Evolutionary conservation across 805 yeast genomes (phyloP), one percentile per base, ranked within the genome.

Genomic region (Saccharomycopsis oosterbeekiorum): DNA sequence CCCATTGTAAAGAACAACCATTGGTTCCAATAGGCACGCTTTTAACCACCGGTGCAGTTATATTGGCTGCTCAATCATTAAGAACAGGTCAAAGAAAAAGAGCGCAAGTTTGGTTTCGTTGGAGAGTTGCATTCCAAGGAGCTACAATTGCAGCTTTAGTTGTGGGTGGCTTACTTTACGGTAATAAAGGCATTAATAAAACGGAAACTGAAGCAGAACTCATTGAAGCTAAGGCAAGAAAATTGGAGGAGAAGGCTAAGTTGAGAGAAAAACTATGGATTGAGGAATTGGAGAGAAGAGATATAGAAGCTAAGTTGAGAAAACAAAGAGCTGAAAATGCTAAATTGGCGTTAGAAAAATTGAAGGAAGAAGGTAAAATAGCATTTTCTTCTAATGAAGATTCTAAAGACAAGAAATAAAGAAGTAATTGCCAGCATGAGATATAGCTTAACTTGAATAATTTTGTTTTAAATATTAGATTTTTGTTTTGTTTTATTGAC

Each of bases 211-310:
- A 61, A n/a, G 55, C 58, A n/a, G 71, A 69, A 53, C 77, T 78
- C 58, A 77, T 76, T 66, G 75, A 78, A 64, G 70, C 83, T 6
- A 80, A 80, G 59, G 93, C 89, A 66, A 93, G 88, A 39, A 70
- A 77, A 65, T 76, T 88, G 67, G 76, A 83, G 59, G 88, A 85
- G 67, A 88, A 89, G 81, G 96, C 97, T 51, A 86, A 86, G 72
- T 74, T 83, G 70, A 85, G 97, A 77, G 97, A 92, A 70, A 78
- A 76, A 68, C 70, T 92, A 66, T 92, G 97, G 97, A 86, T 91
- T 57, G 63, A 61, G 26, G 96, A 88, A 69, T 78, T 91, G 68
- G 97, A 91, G 70, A 82, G 96, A 75, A 82, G 96, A 72, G 97
- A 91, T 71, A 80, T 73, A 14, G 87, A 84, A 61, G 83, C 85